Evolutionary conservation across 148 eudicot species (phyloP).

Genomic region (Nepenthes mirabilis): DNA sequence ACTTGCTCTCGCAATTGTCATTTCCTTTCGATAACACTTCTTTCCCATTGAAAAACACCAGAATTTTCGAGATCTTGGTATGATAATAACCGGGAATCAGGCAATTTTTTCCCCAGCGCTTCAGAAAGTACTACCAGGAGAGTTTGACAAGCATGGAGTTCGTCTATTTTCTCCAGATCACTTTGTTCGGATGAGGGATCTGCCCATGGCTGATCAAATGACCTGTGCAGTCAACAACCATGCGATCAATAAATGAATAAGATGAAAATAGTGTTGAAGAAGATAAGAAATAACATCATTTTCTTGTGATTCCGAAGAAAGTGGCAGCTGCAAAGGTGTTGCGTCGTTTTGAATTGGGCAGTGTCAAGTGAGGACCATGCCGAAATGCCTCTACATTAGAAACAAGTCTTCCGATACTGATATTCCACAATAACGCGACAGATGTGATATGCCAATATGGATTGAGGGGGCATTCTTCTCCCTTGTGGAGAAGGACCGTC

Average conservation of each 20-base stretch:
- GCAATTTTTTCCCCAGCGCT: slow-evolving; percentile 25
- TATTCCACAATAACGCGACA: no score
- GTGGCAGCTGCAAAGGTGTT: no score
- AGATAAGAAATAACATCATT: no score
- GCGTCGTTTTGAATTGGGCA: no score
- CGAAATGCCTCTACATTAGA: no score
- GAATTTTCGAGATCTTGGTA: slow-evolving; percentile 34
- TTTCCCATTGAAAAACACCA: slow-evolving; percentile 54
- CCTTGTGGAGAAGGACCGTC: no score
- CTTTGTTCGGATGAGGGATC: slow-evolving; percentile 20
- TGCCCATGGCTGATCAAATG: slow-evolving; percentile 50
- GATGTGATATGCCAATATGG: no score
- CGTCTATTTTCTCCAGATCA: slow-evolving; percentile 34
- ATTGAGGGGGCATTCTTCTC: no score
- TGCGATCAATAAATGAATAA: neutral
- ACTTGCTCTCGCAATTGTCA: neutral
- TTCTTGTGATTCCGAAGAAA: no score
- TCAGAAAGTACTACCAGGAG: slow-evolving; percentile 36
- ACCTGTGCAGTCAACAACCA: slow-evolving; percentile 36
- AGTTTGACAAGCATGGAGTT: slow-evolving; percentile 55
- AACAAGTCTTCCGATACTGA: no score
- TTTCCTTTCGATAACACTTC: slow-evolving; percentile 7
- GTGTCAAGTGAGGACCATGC: no score
- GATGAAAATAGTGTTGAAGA: no score
- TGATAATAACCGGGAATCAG: slow-evolving; percentile 12